Percentiles rank a stretch among this genome's conserved stretches.
These are phyloP conservation scores for Pluteus cervinus DNA, from an alignment of 768 basidiomycete genomes.

Conservation along the genomic window DNA sequence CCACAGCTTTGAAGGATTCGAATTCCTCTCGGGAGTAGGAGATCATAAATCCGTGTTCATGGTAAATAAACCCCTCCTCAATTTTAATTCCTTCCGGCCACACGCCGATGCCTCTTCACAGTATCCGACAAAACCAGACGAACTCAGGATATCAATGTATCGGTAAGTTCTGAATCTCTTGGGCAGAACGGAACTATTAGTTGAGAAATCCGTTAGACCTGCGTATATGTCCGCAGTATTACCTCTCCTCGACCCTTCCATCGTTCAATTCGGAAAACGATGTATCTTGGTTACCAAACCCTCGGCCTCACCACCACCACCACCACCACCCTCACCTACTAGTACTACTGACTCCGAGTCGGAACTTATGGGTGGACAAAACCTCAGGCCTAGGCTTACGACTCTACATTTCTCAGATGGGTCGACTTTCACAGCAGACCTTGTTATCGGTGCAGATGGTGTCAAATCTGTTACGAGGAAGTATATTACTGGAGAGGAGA, in stretches of 20 bases:
- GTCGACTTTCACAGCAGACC: conserved; percentile 36
- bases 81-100: too few species aligned
- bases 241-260: conserved; percentile 32
- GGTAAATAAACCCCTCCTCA: too few species aligned
- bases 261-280: conserved; percentile 45
- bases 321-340: too few species aligned
- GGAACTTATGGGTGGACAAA: too few species aligned
- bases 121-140: conserved; percentile 27
- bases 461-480: conserved; percentile 41
- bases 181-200: conserved; percentile 1
- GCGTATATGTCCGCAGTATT: conserved; percentile 44
- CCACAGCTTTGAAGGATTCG: conserved; percentile 28
- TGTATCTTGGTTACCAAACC: too few species aligned
- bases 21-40: conserved; percentile 40
- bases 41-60: too few species aligned
- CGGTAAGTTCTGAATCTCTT: conserved; percentile 20
- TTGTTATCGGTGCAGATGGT: conserved; percentile 49
- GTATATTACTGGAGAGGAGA: conserved; percentile 25
- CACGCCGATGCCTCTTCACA: conserved; percentile 9
- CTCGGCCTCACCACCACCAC: too few species aligned
- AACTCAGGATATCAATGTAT: conserved; percentile 39
- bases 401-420: conserved; percentile 48
- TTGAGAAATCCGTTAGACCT: too few species aligned
- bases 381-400: too few species aligned
- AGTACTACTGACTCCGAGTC: too few species aligned